phyloP scores from a whole-genome alignment of 148 eudicot species.

The Agrostemma githago region DNA sequence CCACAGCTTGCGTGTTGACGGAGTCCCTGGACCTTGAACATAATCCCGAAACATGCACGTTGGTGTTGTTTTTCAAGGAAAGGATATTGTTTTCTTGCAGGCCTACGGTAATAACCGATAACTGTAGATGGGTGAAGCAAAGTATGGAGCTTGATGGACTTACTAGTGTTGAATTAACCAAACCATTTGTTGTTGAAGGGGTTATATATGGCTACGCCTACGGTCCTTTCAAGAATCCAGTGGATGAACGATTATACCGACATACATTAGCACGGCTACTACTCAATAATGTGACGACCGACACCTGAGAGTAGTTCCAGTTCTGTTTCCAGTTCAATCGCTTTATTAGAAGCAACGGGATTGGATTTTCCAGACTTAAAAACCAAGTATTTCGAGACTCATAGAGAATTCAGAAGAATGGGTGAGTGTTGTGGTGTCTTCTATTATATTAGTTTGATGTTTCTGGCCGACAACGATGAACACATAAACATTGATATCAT shows the following conservation, averaged over 20 bases:
- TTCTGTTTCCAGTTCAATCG: neutral
- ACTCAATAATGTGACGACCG: too few species aligned
- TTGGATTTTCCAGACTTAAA: neutral
- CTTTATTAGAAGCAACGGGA: neutral
- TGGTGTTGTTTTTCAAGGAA: neutral
- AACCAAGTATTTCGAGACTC: neutral
- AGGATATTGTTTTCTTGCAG: neutral
- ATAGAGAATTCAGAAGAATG: neutral
- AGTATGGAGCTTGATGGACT: neutral
- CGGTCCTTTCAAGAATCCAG: neutral
- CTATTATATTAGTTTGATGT: too few species aligned
- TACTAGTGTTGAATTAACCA: too few species aligned
- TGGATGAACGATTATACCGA: neutral
- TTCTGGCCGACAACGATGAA: neutral
- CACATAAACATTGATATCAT: neutral
- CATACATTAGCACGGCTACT: neutral
- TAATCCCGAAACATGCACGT: neutral
- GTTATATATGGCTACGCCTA: neutral
- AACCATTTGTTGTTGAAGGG: neutral
- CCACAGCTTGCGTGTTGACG: too few species aligned
- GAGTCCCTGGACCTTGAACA: neutral
- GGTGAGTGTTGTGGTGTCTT: slow-evolving; percentile 4
- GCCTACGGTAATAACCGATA: neutral
- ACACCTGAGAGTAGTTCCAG: neutral
- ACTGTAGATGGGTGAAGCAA: neutral